Evolutionary conservation across 495 filamentous ascomycete genomes (phyloP).

Genomic region (Ascobolus immersus): DNA sequence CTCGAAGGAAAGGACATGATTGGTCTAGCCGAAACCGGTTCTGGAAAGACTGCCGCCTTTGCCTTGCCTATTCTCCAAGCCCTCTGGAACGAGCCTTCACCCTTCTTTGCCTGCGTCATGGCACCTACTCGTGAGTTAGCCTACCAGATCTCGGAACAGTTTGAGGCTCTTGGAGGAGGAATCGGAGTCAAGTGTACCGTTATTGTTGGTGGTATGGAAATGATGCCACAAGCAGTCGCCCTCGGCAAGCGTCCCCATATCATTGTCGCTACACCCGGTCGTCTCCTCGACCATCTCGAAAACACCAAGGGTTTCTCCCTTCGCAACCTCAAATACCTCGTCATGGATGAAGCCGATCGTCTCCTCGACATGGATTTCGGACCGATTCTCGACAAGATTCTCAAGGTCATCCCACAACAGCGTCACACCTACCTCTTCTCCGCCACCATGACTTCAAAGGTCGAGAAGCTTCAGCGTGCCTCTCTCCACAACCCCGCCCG

Average conservation of each 20-base stretch:
- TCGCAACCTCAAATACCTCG: constrained; percentile 52
- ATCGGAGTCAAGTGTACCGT: constrained; percentile 58
- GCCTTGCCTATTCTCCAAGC: constrained; percentile 69
- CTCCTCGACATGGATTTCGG: constrained; percentile 89
- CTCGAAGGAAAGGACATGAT: constrained; percentile 66
- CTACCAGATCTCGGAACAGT: constrained; percentile 60
- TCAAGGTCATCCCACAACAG: constrained; percentile 66
- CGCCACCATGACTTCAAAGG: constrained; percentile 76
- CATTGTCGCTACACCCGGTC: constrained; percentile 66
- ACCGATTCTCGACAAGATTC: constrained; percentile 69
- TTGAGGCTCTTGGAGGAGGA: constrained; percentile 58
- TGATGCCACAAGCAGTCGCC: constrained; percentile 68
- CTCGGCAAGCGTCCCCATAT: constrained; percentile 82
- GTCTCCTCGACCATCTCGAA: constrained; percentile 77
- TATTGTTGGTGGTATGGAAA: constrained; percentile 82
- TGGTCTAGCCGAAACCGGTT: constrained; percentile 79
- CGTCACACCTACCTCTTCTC: constrained; percentile 72
- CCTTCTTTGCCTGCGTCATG: constrained; percentile 55
- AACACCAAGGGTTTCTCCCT: constrained; percentile 90
- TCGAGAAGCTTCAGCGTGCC: constrained; percentile 74
- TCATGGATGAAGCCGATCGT: constrained; percentile 86
- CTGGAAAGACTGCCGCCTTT: constrained; percentile 84
- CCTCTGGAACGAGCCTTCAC: constrained; percentile 56
- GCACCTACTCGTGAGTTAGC: constrained; percentile 85
- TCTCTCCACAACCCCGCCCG: constrained; percentile 53